Evolutionary conservation across 768 basidiomycete species (phyloP).

Genomic region (Leccinum uliginosum): DNA sequence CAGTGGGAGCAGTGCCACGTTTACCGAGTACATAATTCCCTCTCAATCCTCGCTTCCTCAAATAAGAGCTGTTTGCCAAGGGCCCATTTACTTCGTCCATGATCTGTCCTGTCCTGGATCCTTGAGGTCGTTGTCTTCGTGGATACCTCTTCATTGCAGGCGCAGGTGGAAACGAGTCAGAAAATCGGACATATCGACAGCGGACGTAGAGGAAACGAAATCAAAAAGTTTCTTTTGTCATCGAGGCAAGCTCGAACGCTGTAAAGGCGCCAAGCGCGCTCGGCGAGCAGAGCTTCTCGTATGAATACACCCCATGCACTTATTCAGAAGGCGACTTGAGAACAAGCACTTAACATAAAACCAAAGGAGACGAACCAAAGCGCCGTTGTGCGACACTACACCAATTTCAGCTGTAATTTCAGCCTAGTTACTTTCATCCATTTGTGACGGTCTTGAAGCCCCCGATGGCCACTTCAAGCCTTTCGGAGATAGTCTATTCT

Average conservation of each 20-base stretch:
- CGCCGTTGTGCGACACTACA: conserved; percentile 90
- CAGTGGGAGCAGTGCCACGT: no score
- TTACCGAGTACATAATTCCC: conserved; percentile 33
- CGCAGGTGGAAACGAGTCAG: conserved; percentile 56
- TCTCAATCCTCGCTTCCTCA: conserved; percentile 77
- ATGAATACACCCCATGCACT: conserved; percentile 99
- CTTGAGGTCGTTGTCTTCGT: conserved; percentile 85
- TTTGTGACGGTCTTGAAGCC: conserved; percentile 75
- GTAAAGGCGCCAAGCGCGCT: conserved; percentile 93
- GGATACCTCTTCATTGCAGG: conserved; percentile 58
- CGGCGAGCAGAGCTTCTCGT: conserved; percentile 84
- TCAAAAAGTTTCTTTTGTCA: conserved; percentile 74
- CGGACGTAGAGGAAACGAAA: conserved; percentile 96
- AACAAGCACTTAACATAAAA: neutral
- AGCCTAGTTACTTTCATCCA: conserved; percentile 60
- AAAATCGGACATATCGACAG: conserved; percentile 89
- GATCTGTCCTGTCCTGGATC: conserved; percentile 69
- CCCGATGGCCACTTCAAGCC: conserved; percentile 78
- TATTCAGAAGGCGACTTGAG: conserved; percentile 26
- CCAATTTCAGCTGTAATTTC: conserved; percentile 69
- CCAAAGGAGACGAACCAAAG: conserved; percentile 60
- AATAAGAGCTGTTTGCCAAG: conserved; percentile 91
- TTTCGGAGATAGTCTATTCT: conserved; percentile 61
- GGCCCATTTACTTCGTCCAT: conserved; percentile 98
- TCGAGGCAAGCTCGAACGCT: conserved; percentile 72